Base-by-base conservation (phyloP, 768 basidiomycete species). In the Boletellus ananiceps region DNA sequence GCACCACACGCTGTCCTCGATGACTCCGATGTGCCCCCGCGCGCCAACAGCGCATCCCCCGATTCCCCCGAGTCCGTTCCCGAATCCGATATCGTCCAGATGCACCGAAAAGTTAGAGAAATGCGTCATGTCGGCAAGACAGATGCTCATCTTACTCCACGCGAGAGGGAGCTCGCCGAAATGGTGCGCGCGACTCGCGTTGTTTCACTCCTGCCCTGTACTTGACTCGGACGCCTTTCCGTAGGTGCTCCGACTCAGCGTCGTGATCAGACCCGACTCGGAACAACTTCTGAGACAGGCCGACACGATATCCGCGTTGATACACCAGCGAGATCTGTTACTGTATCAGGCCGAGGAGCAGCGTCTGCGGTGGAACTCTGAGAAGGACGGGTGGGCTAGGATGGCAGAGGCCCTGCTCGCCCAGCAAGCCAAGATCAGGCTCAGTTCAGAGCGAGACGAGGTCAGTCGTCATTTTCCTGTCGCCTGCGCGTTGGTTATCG, bases 331-430 rank as follows among this genome's bases (percentile, higher is more conserved):
- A 12, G 79, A 86, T 57, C 76, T 78, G 49, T 57, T 88, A 12
- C 52, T 79, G 3, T 65, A 63, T 18, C 76, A 79, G 35, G 68
- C 73, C 7, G 74, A 80, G 36, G 81, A 85, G 46, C 80, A 86
- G 48, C 74, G 75, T n/a, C 69, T 71, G 7, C 72, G 77, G 33
- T 86, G 82, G 82, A 68, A 78, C 29, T 74, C 78, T 1, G 86
- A 88, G 62, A 74, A 76, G 57, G 78, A 79, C 14, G 71, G 76
- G 2, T 89, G 86, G 83, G 76, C 74, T 5, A 71, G 86, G 47
- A 80, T 76, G 56, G 79, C 84, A 1, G 86, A 88, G 54, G 84
- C 83, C 8, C 70, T 89, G 32, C 71, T 86, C 47, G 61, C 71
- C 2, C 78, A 68, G 36, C 63, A 77, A 39, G 70, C 75, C 39